phyloP scores from a whole-genome alignment of 2,329 filamentous ascomycete genomes.

The Xylaria sp. region DNA sequence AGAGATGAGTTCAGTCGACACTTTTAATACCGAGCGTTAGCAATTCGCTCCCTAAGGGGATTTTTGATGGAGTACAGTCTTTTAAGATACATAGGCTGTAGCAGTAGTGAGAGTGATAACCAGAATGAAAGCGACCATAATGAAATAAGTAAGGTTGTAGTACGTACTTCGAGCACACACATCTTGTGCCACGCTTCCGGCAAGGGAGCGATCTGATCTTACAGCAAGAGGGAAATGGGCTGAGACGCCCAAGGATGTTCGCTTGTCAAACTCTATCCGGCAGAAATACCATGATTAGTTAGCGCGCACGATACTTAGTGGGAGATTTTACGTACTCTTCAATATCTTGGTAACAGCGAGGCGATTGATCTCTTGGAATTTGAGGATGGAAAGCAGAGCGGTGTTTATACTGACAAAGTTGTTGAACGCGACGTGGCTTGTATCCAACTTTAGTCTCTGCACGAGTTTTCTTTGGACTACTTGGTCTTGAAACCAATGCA shows the following conservation, averaged over 20 bases:
- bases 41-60: neutral
- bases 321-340: conserved; percentile 65
- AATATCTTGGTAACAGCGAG: conserved; percentile 81
- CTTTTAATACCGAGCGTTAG: conserved; percentile 45
- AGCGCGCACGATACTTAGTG: neutral
- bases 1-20: conserved; percentile 73
- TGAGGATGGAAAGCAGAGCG: conserved; percentile 76
- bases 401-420: conserved; percentile 76
- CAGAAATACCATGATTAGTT: conserved; percentile 22
- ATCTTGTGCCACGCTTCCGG: conserved; percentile 73
- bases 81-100: neutral
- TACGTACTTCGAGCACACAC: conserved; percentile 64
- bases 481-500: conserved; percentile 75
- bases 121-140: neutral
- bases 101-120: neutral
- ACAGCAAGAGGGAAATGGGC: conserved; percentile 65
- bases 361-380: conserved; percentile 84
- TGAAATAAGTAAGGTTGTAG: neutral
- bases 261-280: conserved; percentile 78
- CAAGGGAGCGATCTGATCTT: conserved; percentile 64
- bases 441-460: conserved; percentile 67
- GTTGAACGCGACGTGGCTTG: conserved; percentile 68
- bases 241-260: conserved; percentile 74
- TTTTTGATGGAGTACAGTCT: neutral
- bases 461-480: conserved; percentile 65